Conservation (phyloP, 495 filamentous ascomycete species). For the Penicillium paxilli region DNA sequence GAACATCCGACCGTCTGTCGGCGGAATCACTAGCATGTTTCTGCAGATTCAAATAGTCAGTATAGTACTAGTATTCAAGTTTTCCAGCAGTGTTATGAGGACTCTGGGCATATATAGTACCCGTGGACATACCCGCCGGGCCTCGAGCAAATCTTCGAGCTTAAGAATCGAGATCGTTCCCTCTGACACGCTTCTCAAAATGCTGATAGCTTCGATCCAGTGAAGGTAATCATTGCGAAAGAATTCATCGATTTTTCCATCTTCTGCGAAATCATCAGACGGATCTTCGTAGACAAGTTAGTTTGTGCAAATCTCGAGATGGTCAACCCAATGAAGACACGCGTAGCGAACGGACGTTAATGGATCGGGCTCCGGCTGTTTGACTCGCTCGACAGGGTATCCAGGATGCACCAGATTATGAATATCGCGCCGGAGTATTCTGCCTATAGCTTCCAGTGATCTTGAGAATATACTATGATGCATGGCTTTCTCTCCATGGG, state of each 20-base stretch:
- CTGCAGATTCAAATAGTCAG: too few species aligned
- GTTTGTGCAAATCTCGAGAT: background rate
- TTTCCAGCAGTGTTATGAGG: too few species aligned
- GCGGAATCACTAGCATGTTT: too few species aligned
- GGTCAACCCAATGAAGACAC: constrained; percentile 3
- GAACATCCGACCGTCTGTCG: background rate
- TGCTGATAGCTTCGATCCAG: constrained; percentile 1
- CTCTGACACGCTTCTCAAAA: background rate
- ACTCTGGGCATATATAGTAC: too few species aligned
- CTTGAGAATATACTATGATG: constrained; percentile 30
- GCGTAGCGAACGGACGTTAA: background rate
- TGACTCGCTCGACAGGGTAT: background rate
- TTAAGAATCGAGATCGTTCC: background rate
- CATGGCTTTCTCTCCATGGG: constrained; percentile 6
- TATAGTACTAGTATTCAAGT: too few species aligned
- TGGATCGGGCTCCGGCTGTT: background rate
- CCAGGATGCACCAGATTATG: constrained; percentile 8
- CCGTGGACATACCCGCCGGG: too few species aligned
- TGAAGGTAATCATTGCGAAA: background rate
- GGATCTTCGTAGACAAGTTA: background rate
- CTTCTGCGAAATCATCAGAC: background rate
- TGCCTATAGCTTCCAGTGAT: constrained; percentile 23
- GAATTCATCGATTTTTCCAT: background rate
- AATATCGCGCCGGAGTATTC: constrained; percentile 21
- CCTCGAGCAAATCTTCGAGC: background rate